phyloP scores from a whole-genome alignment of 2,329 filamentous ascomycete species.

The Pyrenochaeta sp. region DNA sequence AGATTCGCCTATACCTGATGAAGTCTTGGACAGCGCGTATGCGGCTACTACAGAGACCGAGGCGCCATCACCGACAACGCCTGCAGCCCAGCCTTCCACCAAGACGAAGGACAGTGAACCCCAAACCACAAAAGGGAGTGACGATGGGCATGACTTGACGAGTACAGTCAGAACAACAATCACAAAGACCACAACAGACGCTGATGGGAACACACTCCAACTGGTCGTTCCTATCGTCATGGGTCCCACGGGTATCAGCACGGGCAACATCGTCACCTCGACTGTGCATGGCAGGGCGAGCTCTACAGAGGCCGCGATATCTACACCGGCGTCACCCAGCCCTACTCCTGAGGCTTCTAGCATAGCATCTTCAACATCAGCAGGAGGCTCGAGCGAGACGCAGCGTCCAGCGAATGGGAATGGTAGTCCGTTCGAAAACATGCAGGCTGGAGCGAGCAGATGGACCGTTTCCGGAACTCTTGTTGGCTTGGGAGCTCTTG shows the following conservation, averaged over 20 bases:
- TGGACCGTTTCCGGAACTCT: conserved; percentile 15
- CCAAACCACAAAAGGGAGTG: conserved; percentile 10
- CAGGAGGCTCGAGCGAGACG: conserved; percentile 16
- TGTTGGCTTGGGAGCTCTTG: conserved; percentile 15
- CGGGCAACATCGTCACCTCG: conserved; percentile 30
- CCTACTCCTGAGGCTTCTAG: conserved; percentile 12
- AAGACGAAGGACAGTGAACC: conserved; percentile 7
- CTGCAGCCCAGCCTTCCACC: conserved; percentile 5
- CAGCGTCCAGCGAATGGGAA: conserved; percentile 22
- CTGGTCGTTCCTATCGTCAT: conserved; percentile 33
- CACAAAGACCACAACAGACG: conserved; percentile 31
- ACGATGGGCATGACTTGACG: conserved; percentile 15
- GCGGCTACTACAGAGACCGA: conserved; percentile 18
- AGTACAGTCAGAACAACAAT: conserved; percentile 26
- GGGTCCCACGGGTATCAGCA: conserved; percentile 29
- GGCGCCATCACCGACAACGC: conserved; percentile 7
- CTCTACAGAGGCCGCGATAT: conserved; percentile 1
- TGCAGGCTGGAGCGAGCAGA: conserved; percentile 28
- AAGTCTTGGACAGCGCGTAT: conserved; percentile 31
- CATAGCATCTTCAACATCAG: conserved; percentile 11
- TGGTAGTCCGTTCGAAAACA: conserved; percentile 39
- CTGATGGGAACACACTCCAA: conserved; percentile 31
- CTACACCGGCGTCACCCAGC: conserved; percentile 14
- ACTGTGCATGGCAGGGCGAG: conserved; percentile 21
- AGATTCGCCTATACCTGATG: conserved; percentile 25